Evolutionary conservation across 2,329 filamentous ascomycete species (phyloP).

Genomic region (Pseudocercospora fuligena): DNA sequence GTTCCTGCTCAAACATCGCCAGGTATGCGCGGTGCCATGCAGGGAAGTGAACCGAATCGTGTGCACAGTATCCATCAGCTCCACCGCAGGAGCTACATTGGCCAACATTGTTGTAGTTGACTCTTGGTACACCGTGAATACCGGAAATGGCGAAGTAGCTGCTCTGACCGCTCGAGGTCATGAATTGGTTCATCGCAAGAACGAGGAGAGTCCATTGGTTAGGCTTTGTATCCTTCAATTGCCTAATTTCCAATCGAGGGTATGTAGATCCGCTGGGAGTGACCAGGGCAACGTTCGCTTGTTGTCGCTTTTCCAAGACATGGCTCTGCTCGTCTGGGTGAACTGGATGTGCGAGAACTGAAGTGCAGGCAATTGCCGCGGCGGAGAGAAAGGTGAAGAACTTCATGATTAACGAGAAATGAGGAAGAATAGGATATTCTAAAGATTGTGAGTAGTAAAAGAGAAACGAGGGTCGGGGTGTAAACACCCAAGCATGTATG

Average conservation of each 20-base stretch:
- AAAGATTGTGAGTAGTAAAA: slow-evolving; percentile 11
- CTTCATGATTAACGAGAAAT: slow-evolving; percentile 22
- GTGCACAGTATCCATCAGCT: slow-evolving; percentile 35
- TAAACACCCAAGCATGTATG: slow-evolving; percentile 14
- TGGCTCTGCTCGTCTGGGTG: slow-evolving; percentile 15
- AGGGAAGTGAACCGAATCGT: slow-evolving; percentile 36
- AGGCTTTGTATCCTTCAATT: slow-evolving; percentile 30
- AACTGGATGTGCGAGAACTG: slow-evolving; percentile 24
- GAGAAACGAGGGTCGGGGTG: slow-evolving; percentile 16
- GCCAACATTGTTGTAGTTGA: slow-evolving; percentile 31
- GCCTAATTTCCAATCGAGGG: slow-evolving; percentile 34
- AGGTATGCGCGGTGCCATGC: slow-evolving; percentile 37
- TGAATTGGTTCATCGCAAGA: slow-evolving; percentile 30
- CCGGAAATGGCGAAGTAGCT: slow-evolving; percentile 32
- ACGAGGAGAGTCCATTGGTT: slow-evolving; percentile 37
- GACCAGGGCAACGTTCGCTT: slow-evolving; percentile 10
- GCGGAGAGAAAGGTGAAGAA: slow-evolving; percentile 24
- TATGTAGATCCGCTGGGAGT: slow-evolving; percentile 21
- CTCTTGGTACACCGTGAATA: slow-evolving; percentile 36
- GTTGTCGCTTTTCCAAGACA: slow-evolving; percentile 23
- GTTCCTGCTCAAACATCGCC: slow-evolving; percentile 37
- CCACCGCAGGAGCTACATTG: slow-evolving; percentile 28
- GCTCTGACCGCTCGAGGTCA: slow-evolving; percentile 17
- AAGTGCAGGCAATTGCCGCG: slow-evolving; percentile 29
- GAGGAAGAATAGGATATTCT: slow-evolving; percentile 5